A percentile compares a stretch with the other conserved stretches of the same genome.
Evolutionary conservation across 1,139 yeast genomes (phyloP).

Genomic region (Entelexis sorbosivorans): DNA sequence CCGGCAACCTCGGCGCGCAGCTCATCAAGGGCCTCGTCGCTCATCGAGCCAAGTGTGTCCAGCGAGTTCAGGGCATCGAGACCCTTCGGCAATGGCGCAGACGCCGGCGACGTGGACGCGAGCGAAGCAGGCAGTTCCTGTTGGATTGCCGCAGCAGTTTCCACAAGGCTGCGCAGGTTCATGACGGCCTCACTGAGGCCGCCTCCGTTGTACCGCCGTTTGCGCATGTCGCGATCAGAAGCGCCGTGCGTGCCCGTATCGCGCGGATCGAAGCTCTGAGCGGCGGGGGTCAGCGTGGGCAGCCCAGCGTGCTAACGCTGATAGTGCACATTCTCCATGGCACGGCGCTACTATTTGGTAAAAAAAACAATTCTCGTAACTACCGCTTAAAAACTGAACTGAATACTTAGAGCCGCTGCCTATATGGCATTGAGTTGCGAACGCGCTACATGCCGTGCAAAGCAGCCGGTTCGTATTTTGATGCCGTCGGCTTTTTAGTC

Average conservation of each 20-base stretch:
- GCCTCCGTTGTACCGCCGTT: conserved; percentile 15
- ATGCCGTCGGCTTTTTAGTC: too few species aligned
- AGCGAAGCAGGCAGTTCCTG: conserved; percentile 12
- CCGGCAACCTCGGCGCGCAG: neutral
- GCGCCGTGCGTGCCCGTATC: neutral
- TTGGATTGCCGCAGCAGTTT: conserved; percentile 13
- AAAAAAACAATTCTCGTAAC: too few species aligned
- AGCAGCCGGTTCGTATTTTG: too few species aligned
- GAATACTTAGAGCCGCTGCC: too few species aligned
- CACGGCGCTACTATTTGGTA: too few species aligned
- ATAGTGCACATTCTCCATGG: too few species aligned
- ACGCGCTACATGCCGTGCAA: too few species aligned
- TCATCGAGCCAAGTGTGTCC: conserved; percentile 10
- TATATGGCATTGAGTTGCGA: too few species aligned
- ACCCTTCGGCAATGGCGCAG: conserved; percentile 14
- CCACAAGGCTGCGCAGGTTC: conserved; percentile 11
- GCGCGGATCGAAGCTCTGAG: neutral
- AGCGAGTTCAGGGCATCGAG: conserved; percentile 8
- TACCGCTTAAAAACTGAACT: too few species aligned
- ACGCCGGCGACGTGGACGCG: conserved; percentile 2
- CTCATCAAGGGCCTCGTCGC: neutral
- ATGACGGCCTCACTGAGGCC: conserved; percentile 14
- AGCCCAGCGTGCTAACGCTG: too few species aligned
- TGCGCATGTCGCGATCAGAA: conserved; percentile 10
- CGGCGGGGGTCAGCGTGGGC: too few species aligned